Conservation (phyloP, 768 basidiomycete genomes). For the Leccinum incarnatum region DNA sequence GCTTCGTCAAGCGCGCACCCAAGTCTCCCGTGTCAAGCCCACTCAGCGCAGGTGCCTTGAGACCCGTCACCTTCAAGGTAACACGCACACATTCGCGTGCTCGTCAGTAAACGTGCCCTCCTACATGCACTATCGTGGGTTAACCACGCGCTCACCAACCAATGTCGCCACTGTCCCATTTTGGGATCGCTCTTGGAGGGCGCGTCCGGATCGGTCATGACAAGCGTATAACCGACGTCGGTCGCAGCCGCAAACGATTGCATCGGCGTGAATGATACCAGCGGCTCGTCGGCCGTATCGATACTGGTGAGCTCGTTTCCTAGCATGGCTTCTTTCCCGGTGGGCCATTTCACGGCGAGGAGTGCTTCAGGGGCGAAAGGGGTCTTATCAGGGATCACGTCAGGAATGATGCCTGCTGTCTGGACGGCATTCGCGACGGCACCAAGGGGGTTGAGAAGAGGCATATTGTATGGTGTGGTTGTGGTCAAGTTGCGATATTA, state of each 20-base stretch:
- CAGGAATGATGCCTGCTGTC: constrained; percentile 27
- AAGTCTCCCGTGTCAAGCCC: constrained; percentile 33
- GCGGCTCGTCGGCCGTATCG: constrained; percentile 50
- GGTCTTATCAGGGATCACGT: constrained; percentile 26
- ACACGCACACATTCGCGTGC: background rate
- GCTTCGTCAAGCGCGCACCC: constrained; percentile 40
- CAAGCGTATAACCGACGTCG: constrained; percentile 47
- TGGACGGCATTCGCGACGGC: constrained; percentile 16
- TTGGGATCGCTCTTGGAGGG: constrained; percentile 49
- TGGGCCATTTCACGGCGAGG: constrained; percentile 30
- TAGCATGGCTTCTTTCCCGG: constrained; percentile 31
- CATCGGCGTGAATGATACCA: constrained; percentile 45
- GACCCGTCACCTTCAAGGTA: constrained; percentile 34
- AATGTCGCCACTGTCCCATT: constrained; percentile 54
- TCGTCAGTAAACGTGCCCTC: background rate
- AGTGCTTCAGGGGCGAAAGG: constrained; percentile 29
- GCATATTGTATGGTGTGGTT: constrained; percentile 11
- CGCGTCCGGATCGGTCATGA: constrained; percentile 60
- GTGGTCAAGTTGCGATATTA: no score
- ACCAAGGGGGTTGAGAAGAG: constrained; percentile 27
- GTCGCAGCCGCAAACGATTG: constrained; percentile 30
- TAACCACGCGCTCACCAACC: constrained; percentile 41
- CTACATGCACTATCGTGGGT: background rate
- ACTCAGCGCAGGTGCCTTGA: constrained; percentile 34
- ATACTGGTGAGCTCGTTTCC: constrained; percentile 36